Conservation (phyloP, 768 basidiomycete genomes). For the Tremella yokohamensis region DNA sequence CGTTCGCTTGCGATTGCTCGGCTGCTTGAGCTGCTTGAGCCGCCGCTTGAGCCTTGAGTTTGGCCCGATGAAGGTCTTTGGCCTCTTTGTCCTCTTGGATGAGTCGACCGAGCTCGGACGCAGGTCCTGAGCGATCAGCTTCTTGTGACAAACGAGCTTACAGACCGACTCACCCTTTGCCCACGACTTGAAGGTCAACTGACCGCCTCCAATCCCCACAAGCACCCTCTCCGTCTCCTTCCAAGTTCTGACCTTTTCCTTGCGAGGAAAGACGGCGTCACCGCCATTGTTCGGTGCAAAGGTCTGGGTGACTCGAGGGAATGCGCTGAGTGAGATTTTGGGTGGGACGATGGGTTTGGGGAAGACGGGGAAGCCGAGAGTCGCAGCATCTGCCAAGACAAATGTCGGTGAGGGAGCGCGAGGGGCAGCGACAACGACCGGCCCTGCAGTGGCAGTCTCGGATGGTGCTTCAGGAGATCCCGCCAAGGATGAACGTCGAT, state of each 20-base stretch:
- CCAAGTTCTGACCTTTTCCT: conserved; percentile 34
- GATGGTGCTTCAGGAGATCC: conserved; percentile 7
- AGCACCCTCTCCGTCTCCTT: conserved; percentile 19
- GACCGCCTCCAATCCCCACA: conserved; percentile 35
- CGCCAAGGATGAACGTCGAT: background rate
- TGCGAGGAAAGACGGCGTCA: conserved; percentile 36
- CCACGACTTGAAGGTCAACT: conserved; percentile 35
- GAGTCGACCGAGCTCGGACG: conserved; percentile 31
- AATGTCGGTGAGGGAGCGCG: conserved; percentile 25
- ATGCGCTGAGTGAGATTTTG: conserved; percentile 29
- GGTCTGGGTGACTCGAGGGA: conserved; percentile 41
- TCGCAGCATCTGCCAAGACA: conserved; percentile 28
- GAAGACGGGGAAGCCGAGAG: conserved; percentile 36
- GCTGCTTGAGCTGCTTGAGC: conserved; percentile 4
- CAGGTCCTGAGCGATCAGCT: conserved; percentile 29
- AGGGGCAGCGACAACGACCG: too few species aligned
- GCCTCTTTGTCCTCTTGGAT: conserved; percentile 39
- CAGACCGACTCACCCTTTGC: conserved; percentile 19
- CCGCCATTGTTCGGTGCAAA: conserved; percentile 39
- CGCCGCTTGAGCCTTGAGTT: conserved; percentile 22
- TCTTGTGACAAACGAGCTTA: background rate
- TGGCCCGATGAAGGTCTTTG: conserved; percentile 26
- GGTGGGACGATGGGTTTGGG: conserved; percentile 37
- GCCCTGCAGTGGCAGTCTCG: background rate
- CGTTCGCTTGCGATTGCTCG: background rate